Conservation (phyloP, 2,329 filamentous ascomycete genomes). For the Fulvia fulva region DNA sequence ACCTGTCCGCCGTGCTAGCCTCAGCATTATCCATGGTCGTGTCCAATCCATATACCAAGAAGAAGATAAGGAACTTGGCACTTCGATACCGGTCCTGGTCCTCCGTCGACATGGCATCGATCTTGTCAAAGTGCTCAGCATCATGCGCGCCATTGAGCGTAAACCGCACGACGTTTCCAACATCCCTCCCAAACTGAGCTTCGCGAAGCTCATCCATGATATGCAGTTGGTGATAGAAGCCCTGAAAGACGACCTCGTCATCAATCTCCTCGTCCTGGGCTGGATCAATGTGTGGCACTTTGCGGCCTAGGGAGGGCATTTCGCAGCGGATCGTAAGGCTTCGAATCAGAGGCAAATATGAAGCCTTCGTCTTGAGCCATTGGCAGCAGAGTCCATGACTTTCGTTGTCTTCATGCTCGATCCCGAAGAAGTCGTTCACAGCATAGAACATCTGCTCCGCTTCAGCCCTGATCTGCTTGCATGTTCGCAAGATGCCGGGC, state of each 20-base stretch:
- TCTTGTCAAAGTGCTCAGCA: constrained; percentile 13
- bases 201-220: constrained; percentile 3
- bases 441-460: constrained; percentile 24
- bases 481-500: constrained; percentile 16
- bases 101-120: constrained; percentile 11
- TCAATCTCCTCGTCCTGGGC: not conserved
- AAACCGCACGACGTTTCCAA: not conserved
- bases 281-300: not conserved
- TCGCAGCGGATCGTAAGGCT: constrained; percentile 12
- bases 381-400: constrained; percentile 7
- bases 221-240: not conserved
- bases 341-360: constrained; percentile 9
- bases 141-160: constrained; percentile 12
- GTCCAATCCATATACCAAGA: constrained; percentile 12
- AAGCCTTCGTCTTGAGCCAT: constrained; percentile 13
- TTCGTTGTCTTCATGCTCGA: constrained; percentile 12
- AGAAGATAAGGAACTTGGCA: constrained; percentile 18
- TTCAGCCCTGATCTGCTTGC: constrained; percentile 20
- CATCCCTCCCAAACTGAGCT: not conserved
- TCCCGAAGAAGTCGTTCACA: constrained; percentile 17
- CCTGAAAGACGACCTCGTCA: not conserved
- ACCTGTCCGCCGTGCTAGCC: constrained; percentile 4
- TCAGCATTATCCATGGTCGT: constrained; percentile 13
- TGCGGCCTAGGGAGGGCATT: constrained; percentile 11
- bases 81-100: constrained; percentile 16